Base-by-base conservation (phyloP, 805 yeast genomes). In the Zygotorulaspora florentina region DNA sequence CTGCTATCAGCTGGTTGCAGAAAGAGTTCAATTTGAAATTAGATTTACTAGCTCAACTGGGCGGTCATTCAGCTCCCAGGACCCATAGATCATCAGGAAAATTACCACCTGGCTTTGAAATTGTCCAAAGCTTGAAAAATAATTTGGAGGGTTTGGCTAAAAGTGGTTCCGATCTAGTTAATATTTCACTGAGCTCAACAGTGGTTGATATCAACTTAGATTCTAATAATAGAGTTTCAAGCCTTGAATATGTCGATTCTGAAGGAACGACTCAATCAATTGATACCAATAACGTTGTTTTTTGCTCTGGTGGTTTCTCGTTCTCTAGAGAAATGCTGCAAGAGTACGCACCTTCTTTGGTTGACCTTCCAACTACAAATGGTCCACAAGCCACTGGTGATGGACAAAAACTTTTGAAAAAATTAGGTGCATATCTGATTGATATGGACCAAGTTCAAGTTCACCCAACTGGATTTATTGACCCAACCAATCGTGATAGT, bases 41-140 rank as follows among this genome's bases (percentile, higher is more conserved):
- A 45, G 75, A 85, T 7, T 70, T 81, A 12, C 84, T 87, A 10
- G 76, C 87, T n/a, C 77, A 86, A 55, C 65, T 87, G 35, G 95
- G 95, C 23, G 96, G 96, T 2, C 95, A 87, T 59, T 81, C 89
- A 1, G 79, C 74, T 40, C 81, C 87, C 16, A 73, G 96, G 62
- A 87, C 96, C 1, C 95, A 87, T 62, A 74, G 95, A 55, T 90
- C 95, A 1, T 75, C 77, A 7, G 72, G 73, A 1, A 71, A 69
- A 10, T 58, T 76, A 13, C 82, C 83, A 11, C 85, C 85, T 3
- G 85, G 85, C 0, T 76, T 72, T 61, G 82, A 78, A 36, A 77
- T 80, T 13, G 68, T 80, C 1, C 71, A 76, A 5, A 68, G 75
- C 3, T 58, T 79, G 40, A 65, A 70, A 35, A 68, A 68, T 35